A percentile compares a stretch with the other conserved stretches of the same genome.
These are phyloP conservation scores for Fragaria vesca DNA, from an alignment of 306 rosid species.

Conservation along the genomic window DNA sequence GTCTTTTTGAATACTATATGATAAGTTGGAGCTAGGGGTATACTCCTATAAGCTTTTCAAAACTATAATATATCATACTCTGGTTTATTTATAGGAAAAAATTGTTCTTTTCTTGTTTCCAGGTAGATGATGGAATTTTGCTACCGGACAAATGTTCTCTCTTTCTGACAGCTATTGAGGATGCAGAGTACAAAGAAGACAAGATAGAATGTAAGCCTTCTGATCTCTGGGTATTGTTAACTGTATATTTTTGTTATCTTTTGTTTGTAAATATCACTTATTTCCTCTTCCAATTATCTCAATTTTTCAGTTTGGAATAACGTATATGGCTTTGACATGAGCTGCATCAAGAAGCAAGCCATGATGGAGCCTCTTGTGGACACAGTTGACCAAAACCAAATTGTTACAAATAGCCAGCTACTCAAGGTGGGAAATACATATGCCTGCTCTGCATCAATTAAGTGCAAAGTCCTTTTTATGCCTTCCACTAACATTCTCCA, in stretches of 20 bases:
- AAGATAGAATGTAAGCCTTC: slow-evolving; percentile 88
- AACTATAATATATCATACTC: not conserved
- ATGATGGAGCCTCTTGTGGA: slow-evolving; percentile 97
- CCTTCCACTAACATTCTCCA: slow-evolving; percentile 11
- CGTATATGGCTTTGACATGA: slow-evolving; percentile 96
- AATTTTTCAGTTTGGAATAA: slow-evolving; percentile 77
- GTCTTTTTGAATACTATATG: not conserved
- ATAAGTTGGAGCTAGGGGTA: not conserved
- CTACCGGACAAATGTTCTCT: slow-evolving; percentile 92
- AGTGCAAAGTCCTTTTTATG: not conserved
- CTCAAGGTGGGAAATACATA: slow-evolving; percentile 59
- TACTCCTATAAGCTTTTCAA: not conserved
- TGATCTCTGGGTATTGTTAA: slow-evolving; percentile 20
- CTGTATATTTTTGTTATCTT: not conserved
- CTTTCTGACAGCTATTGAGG: slow-evolving; percentile 85
- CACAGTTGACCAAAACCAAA: slow-evolving; percentile 92
- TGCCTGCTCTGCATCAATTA: not conserved
- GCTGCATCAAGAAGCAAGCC: slow-evolving; percentile 97
- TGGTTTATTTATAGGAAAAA: not conserved
- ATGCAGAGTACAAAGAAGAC: slow-evolving; percentile 96
- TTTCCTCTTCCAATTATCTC: slow-evolving; percentile 16
- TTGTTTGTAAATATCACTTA: not conserved
- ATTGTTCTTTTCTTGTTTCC: slow-evolving; percentile 5
- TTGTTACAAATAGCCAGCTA: slow-evolving; percentile 83
- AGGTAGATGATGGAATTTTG: slow-evolving; percentile 81